Base-by-base conservation (phyloP, 1,284 basidiomycete species). In the Melampsora abietis-canadensis region DNA sequence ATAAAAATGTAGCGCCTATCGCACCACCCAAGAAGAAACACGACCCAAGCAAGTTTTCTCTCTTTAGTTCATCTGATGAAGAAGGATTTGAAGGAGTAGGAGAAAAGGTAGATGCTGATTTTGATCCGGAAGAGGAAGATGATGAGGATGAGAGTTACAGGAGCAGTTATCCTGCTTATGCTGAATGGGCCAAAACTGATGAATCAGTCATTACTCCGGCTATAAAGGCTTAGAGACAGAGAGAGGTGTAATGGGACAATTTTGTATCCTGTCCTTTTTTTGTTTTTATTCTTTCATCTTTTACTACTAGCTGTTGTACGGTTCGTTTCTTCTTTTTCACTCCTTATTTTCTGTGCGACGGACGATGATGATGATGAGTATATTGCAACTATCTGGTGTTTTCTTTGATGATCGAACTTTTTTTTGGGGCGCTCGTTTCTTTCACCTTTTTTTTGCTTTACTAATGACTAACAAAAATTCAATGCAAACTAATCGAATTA, bases 111-210 rank as follows among this genome's bases (percentile, higher is more conserved):
- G 67, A 68, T 31, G 67, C 48, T 0, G 67, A 68, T 46, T 68
- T 68, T 60, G 67, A 68, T 40, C 15, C 59, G 15, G 67, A 68
- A 17, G 67, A 68, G 3, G 67, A 68, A 3, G 66, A 67, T n/a
- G 60, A 62, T 40, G 24, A 54, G 21, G 24, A 57, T 59, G 51
- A 40, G 7, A 37, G 51, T 34, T 40, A 54, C 31, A 15, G 40
- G 31, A 27, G 34, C 6, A 30, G 47, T 8, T 69, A 61, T 30
- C 30, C 57, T 44, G 27, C 31, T 27, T 69, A 69, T 40, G 68
- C 68, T 44, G 27, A 69, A 37, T 69, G 68, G 68, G 48, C 61
- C 15, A 57, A 27, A 21, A 59, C 30, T 47, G 60, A 68, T n/a
- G 51, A 57, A 57, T 57, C 51, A 21, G 51, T 19, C 51, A 21